phyloP scores from a whole-genome alignment of 208 protist genomes.

The Trypanosoma cruzi region DNA sequence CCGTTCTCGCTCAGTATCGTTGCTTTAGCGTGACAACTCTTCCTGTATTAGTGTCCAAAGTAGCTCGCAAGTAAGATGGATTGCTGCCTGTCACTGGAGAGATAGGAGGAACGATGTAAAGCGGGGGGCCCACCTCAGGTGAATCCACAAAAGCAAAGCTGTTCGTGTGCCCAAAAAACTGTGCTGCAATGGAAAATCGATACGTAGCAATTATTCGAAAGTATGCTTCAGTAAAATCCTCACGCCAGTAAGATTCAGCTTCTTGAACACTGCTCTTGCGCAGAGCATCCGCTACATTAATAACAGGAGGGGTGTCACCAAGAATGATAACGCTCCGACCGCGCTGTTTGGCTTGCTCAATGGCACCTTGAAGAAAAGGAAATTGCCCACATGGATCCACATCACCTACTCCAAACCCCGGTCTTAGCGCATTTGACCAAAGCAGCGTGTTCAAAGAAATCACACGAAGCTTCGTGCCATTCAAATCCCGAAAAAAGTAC shows the following conservation, averaged over 20 bases:
- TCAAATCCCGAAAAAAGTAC: conserved; percentile 59
- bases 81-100: conserved; percentile 64
- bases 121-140: conserved; percentile 29
- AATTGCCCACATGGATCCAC: conserved; percentile 82
- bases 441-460: conserved; percentile 80
- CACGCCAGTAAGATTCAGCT: conserved; percentile 54
- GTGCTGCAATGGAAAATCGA: conserved; percentile 45
- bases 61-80: conserved; percentile 70
- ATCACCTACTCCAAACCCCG: conserved; percentile 37
- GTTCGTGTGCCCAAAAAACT: conserved; percentile 79
- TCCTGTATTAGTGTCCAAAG: conserved; percentile 39
- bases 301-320: conserved; percentile 66
- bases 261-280: conserved; percentile 19
- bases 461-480: conserved; percentile 33
- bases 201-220: conserved; percentile 49
- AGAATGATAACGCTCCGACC: conserved; percentile 69
- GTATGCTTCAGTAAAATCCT: conserved; percentile 51
- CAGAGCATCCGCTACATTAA: conserved; percentile 51
- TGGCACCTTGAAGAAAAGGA: conserved; percentile 53
- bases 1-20: conserved; percentile 43
- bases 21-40: conserved; percentile 41
- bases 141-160: conserved; percentile 48
- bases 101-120: conserved; percentile 64
- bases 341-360: conserved; percentile 37
- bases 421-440: conserved; percentile 54